Conservation (phyloP, 306 rosid genomes). For the Rubus idaeus region DNA sequence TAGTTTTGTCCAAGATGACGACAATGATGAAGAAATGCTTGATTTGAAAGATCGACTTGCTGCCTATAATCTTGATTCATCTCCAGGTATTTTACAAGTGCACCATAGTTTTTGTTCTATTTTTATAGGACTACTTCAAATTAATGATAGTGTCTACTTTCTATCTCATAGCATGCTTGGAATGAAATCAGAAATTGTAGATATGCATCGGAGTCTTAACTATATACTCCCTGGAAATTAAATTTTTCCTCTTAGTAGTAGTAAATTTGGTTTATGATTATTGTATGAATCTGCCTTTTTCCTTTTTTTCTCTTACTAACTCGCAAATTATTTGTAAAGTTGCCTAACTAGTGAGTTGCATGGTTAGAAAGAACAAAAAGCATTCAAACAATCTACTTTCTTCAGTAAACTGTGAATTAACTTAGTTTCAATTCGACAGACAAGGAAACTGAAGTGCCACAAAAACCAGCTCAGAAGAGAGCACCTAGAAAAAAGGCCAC, state of each 20-base stretch:
- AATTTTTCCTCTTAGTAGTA: background rate
- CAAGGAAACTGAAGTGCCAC: conserved; percentile 48
- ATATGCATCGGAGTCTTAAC: no score
- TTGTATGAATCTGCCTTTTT: background rate
- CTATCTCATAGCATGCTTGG: no score
- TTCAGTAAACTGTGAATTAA: background rate
- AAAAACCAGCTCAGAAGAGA: conserved; percentile 51
- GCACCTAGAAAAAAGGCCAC: conserved; percentile 41
- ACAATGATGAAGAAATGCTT: conserved; percentile 38
- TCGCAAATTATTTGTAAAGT: background rate
- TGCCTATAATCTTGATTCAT: conserved; percentile 73
- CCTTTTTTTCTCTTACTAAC: background rate
- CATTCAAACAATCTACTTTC: no score
- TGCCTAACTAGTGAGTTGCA: background rate
- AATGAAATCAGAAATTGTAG: no score
- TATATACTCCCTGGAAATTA: no score
- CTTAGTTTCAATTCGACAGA: conserved; percentile 6
- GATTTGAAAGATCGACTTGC: conserved; percentile 94
- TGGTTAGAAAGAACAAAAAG: background rate
- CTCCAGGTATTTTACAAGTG: conserved; percentile 51
- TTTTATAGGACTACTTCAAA: background rate
- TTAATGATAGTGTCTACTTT: background rate
- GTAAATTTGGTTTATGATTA: background rate
- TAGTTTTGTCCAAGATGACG: conserved; percentile 28
- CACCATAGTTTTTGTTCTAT: background rate